These are phyloP conservation scores for Chamaenerion angustifolium DNA, from an alignment of 345 rosid species.

Conservation along the genomic window DNA sequence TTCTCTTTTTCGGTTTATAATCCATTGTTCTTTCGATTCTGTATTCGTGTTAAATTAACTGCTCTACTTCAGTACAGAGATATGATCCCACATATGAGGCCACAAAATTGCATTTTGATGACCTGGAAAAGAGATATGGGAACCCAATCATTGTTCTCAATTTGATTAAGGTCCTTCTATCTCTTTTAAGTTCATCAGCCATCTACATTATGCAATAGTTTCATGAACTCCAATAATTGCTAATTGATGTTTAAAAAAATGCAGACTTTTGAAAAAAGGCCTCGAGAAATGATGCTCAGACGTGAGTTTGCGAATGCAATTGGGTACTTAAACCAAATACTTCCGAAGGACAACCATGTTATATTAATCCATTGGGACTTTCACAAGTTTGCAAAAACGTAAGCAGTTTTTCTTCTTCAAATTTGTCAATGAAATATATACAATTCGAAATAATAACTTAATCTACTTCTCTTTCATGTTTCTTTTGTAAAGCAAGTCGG, in stretches of 20 bases:
- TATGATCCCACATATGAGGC: slow-evolving; percentile 95
- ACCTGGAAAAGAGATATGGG: slow-evolving; percentile 79
- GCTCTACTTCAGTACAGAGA: slow-evolving; percentile 61
- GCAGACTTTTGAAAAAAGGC: slow-evolving; percentile 96
- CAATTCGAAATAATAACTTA: slow-evolving; percentile 5
- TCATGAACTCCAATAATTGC: too few relatives aligned
- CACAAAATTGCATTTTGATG: slow-evolving; percentile 88
- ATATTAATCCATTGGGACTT: slow-evolving; percentile 95
- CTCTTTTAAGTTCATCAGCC: background rate
- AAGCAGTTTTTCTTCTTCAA: slow-evolving; percentile 3
- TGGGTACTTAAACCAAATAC: slow-evolving; percentile 80
- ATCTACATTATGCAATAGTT: too few relatives aligned
- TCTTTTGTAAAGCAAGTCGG: slow-evolving; percentile 67
- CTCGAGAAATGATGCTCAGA: slow-evolving; percentile 96
- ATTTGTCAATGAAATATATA: background rate
- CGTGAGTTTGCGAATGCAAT: slow-evolving; percentile 95
- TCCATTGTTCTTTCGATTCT: background rate
- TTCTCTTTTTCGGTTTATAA: background rate
- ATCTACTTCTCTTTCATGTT: slow-evolving; percentile 17
- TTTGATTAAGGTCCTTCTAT: slow-evolving; percentile 59
- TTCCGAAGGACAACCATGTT: slow-evolving; percentile 66
- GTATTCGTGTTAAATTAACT: background rate
- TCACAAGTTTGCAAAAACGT: slow-evolving; percentile 98
- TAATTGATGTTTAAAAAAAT: slow-evolving; percentile 6
- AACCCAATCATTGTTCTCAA: slow-evolving; percentile 91